phyloP scores from a whole-genome alignment of 768 basidiomycete genomes.

The Amanita muscaria region DNA sequence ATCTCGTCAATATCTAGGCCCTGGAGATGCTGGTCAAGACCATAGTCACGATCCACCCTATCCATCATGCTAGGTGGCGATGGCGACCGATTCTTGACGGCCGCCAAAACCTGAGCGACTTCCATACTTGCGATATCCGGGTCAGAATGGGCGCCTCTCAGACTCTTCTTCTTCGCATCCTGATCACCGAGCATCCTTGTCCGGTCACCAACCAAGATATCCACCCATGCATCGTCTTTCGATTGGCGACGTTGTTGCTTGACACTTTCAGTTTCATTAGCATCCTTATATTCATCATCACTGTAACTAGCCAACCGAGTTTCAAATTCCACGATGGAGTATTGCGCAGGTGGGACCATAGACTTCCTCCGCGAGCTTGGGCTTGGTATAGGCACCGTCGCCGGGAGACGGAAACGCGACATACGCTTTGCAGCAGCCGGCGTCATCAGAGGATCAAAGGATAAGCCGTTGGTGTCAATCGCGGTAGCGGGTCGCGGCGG shows the following conservation, averaged over 20 bases:
- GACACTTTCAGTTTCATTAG: slow-evolving; percentile 30
- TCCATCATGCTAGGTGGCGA: slow-evolving; percentile 28
- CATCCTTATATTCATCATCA: slow-evolving; percentile 33
- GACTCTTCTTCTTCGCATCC: slow-evolving; percentile 37
- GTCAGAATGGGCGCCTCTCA: slow-evolving; percentile 30
- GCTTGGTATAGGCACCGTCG: slow-evolving; percentile 43
- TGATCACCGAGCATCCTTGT: slow-evolving; percentile 44
- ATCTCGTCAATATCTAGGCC: slow-evolving; percentile 45
- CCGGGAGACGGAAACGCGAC: slow-evolving; percentile 52
- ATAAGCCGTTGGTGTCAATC: slow-evolving; percentile 24
- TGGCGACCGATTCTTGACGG: slow-evolving; percentile 32
- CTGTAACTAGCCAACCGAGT: slow-evolving; percentile 65
- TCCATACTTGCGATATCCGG: slow-evolving; percentile 70
- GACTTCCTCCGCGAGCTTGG: slow-evolving; percentile 40
- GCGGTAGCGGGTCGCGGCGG: no score
- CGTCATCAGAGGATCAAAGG: slow-evolving; percentile 21
- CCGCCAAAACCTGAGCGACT: slow-evolving; percentile 62
- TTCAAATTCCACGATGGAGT: slow-evolving; percentile 76
- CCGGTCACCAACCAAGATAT: slow-evolving; percentile 66
- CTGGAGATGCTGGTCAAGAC: slow-evolving; percentile 26
- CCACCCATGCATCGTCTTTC: slow-evolving; percentile 78
- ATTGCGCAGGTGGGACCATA: slow-evolving; percentile 60
- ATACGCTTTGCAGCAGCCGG: slow-evolving; percentile 29
- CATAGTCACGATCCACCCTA: slow-evolving; percentile 28
- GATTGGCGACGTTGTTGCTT: slow-evolving; percentile 41